Conservation (phyloP, 2,329 filamentous ascomycete genomes). For the Fusarium udum region DNA sequence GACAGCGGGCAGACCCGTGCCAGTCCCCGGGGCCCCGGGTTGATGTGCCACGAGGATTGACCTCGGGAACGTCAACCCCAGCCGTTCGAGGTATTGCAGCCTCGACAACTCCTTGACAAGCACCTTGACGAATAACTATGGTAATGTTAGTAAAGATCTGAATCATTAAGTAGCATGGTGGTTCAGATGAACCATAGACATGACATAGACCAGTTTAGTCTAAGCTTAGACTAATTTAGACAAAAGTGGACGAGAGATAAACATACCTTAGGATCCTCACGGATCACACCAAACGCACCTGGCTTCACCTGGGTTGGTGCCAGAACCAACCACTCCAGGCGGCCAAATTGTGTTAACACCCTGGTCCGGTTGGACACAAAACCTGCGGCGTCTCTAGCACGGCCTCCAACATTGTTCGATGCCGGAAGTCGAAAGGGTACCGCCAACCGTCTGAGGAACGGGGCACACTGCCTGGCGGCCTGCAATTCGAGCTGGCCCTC, state of each 20-base stretch:
- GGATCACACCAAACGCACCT: not conserved
- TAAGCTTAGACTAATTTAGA: not conserved
- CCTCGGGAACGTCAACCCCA: not conserved
- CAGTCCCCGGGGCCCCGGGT: not conserved
- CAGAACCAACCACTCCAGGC: not conserved
- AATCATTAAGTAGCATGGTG: not conserved
- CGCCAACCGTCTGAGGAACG: accelerated
- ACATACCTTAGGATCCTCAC: not conserved
- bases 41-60: not conserved
- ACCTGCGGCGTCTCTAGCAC: not conserved
- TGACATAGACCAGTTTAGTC: not conserved
- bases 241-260: not conserved
- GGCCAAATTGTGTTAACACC: not conserved
- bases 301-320: not conserved
- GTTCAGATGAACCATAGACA: not conserved
- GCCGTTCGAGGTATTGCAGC: not conserved
- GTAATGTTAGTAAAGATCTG: accelerated
- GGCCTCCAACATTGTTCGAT: not conserved
- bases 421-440: not conserved
- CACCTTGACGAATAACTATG: not conserved
- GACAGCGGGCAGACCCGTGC: not conserved
- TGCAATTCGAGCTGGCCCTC: not conserved
- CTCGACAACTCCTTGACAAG: not conserved
- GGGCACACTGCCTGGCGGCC: not conserved
- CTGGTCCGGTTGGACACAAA: not conserved